These are phyloP conservation scores for Boletellus sp. DNA, from an alignment of 1,284 basidiomycete species.

Conservation along the genomic window DNA sequence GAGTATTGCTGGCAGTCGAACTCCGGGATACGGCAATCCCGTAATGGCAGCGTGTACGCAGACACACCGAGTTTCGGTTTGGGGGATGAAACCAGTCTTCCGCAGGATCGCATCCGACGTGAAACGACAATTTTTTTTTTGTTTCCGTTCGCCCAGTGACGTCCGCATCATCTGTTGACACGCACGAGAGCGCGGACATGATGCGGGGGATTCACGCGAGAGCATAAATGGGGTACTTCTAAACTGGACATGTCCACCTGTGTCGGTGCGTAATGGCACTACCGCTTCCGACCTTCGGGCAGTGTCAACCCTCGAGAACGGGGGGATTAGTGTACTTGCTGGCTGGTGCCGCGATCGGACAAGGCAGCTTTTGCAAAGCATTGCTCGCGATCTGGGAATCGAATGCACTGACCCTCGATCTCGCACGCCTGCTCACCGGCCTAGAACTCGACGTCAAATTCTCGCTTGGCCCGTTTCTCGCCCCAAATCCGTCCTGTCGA, in stretches of 20 bases:
- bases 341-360: slow-evolving; percentile 10
- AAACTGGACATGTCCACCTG: slow-evolving; percentile 15
- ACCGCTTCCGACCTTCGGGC: slow-evolving; percentile 7
- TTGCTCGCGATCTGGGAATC: slow-evolving; percentile 8
- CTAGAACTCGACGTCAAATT: slow-evolving; percentile 32
- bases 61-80: slow-evolving; percentile 7
- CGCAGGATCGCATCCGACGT: slow-evolving; percentile 12
- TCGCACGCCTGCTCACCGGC: slow-evolving; percentile 18
- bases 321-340: slow-evolving; percentile 10
- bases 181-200: slow-evolving; percentile 10
- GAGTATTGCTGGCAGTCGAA: neutral
- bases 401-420: slow-evolving; percentile 12
- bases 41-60: neutral
- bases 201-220: slow-evolving; percentile 11
- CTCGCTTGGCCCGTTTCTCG: slow-evolving; percentile 24
- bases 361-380: slow-evolving; percentile 2
- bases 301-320: slow-evolving; percentile 21
- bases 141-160: slow-evolving; percentile 3
- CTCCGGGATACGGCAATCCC: slow-evolving; percentile 4
- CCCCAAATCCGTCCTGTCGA: slow-evolving; percentile 25
- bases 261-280: slow-evolving; percentile 14
- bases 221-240: slow-evolving; percentile 16
- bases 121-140: slow-evolving; percentile 16
- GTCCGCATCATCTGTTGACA: slow-evolving; percentile 1
- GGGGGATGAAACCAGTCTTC: slow-evolving; percentile 14